Evolutionary conservation across 352 stramenopile genomes (phyloP).

Genomic region (Globisporangium parvum): DNA sequence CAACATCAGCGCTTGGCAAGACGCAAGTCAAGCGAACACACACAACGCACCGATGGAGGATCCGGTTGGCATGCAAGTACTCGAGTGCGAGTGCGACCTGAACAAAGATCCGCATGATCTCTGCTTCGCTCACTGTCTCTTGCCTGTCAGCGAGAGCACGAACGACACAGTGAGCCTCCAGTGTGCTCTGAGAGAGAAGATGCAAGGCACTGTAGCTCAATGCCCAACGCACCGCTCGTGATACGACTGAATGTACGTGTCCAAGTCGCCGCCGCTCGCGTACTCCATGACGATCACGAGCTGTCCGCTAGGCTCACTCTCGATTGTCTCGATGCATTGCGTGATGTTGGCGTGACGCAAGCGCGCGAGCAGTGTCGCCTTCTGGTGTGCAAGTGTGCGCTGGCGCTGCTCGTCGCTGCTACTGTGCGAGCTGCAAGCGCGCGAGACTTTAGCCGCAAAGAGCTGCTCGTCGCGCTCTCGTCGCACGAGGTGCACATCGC

Average conservation of each 20-base stretch:
- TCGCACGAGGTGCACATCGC: conserved; percentile 44
- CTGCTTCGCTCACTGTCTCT: conserved; percentile 23
- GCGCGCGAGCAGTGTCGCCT: conserved; percentile 41
- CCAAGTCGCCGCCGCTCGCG: conserved; percentile 51
- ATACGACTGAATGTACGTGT: conserved; percentile 26
- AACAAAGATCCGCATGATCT: conserved; percentile 67
- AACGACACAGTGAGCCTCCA: conserved; percentile 2
- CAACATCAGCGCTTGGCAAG: background rate
- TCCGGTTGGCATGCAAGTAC: conserved; percentile 49
- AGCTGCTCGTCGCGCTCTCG: conserved; percentile 24
- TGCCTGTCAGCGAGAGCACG: conserved; percentile 6
- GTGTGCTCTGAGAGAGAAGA: background rate
- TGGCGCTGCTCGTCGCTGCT: conserved; percentile 32
- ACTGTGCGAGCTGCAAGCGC: conserved; percentile 5
- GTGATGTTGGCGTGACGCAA: conserved; percentile 66
- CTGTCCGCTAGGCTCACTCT: conserved; percentile 9
- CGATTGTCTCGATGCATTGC: conserved; percentile 43
- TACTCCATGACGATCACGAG: conserved; percentile 76
- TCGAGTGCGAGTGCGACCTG: conserved; percentile 50
- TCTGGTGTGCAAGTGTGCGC: conserved; percentile 13
- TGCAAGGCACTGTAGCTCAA: background rate
- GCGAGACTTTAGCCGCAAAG: conserved; percentile 49
- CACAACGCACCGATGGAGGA: conserved; percentile 51
- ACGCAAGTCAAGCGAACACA: background rate
- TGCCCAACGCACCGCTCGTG: conserved; percentile 3